Percentiles rank a stretch among this genome's conserved stretches.
Evolutionary conservation across 2,329 filamentous ascomycete genomes (phyloP).

Genomic region (Neurospora crassa): DNA sequence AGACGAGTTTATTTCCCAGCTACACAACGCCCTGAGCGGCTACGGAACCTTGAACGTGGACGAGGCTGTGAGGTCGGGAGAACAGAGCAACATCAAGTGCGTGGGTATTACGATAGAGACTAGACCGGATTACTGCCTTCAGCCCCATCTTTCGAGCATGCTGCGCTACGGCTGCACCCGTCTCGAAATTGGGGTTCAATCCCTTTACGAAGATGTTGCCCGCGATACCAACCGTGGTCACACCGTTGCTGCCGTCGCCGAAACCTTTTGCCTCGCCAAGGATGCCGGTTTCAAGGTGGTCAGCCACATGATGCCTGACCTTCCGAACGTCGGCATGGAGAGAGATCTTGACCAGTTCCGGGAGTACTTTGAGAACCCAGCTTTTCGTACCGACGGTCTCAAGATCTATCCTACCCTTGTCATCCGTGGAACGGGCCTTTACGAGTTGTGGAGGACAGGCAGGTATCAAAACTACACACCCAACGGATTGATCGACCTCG

Average conservation of each 20-base stretch:
- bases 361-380: constrained; percentile 96
- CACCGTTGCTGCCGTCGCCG: constrained; percentile 87
- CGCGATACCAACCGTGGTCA: constrained; percentile 95
- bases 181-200: constrained; percentile 91
- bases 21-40: constrained; percentile 93
- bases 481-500: constrained; percentile 89
- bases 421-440: constrained; percentile 90
- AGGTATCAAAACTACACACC: constrained; percentile 98
- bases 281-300: constrained; percentile 99
- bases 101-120: constrained; percentile 99
- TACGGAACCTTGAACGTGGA: constrained; percentile 93
- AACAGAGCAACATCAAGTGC: constrained; percentile 96
- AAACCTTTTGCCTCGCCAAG: constrained; percentile 95
- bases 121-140: constrained; percentile 89
- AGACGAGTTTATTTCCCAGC: constrained; percentile 86
- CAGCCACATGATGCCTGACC: constrained; percentile 98
- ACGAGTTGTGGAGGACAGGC: constrained; percentile 95
- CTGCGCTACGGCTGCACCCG: constrained; percentile 94
- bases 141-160: constrained; percentile 93
- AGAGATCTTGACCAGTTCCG: constrained; percentile 93
- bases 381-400: constrained; percentile 88
- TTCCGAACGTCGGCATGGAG: constrained; percentile 98
- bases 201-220: constrained; percentile 95
- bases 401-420: constrained; percentile 98
- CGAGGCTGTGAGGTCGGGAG: constrained; percentile 85